Conservation (phyloP, 2,329 filamentous ascomycete species). For the Zopfia rhizophila region DNA sequence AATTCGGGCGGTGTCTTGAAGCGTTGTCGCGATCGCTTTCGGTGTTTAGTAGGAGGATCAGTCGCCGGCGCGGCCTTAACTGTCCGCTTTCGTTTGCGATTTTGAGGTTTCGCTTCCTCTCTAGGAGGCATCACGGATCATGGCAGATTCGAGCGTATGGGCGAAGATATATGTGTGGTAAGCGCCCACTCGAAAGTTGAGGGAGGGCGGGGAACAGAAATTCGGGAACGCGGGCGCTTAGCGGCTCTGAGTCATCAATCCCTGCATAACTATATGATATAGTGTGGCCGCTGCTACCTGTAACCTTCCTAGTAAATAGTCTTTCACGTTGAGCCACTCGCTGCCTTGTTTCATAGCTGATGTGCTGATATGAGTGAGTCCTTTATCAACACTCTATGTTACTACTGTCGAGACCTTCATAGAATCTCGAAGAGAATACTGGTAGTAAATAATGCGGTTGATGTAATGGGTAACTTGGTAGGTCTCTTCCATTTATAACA, state of each 20-base stretch:
- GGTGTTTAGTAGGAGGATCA: slow-evolving; percentile 17
- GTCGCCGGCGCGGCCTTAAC: slow-evolving; percentile 18
- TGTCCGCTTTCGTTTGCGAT: slow-evolving; percentile 20
- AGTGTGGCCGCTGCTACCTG: too few species aligned
- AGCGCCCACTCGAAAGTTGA: slow-evolving; percentile 3
- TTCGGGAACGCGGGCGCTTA: slow-evolving; percentile 8
- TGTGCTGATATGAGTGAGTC: too few species aligned
- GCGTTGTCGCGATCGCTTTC: slow-evolving; percentile 11
- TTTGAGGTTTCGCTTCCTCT: slow-evolving; percentile 16
- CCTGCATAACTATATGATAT: too few species aligned
- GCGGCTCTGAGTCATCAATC: too few species aligned
- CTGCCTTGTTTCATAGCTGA: too few species aligned
- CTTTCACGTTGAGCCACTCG: too few species aligned
- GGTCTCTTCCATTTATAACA: slow-evolving; percentile 5
- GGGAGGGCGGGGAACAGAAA: slow-evolving; percentile 6
- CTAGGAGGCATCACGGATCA: slow-evolving; percentile 16
- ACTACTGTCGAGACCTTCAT: too few species aligned
- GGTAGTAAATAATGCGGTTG: not conserved
- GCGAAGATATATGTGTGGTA: slow-evolving; percentile 17
- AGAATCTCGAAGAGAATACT: slow-evolving; percentile 3
- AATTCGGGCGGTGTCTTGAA: slow-evolving; percentile 21
- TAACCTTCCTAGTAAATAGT: too few species aligned
- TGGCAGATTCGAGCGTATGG: slow-evolving; percentile 10
- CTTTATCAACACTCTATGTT: too few species aligned
- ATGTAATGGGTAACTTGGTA: slow-evolving; percentile 17